These are phyloP conservation scores for Calendula officinalis DNA, from an alignment of 129 eudicot species.

Conservation along the genomic window DNA sequence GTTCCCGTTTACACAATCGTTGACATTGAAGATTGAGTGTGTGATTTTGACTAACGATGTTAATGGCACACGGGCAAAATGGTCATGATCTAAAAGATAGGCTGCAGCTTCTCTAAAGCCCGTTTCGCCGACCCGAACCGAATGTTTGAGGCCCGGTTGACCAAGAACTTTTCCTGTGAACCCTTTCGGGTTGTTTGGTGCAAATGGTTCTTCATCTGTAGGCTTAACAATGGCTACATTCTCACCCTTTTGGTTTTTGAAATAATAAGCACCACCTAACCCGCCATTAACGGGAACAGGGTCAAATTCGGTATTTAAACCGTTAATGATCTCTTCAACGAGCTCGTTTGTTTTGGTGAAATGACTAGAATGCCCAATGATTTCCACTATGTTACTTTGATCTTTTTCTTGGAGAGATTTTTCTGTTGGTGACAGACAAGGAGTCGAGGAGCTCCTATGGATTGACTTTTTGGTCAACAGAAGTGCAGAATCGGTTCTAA, in stretches of 20 bases:
- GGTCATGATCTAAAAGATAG: slow-evolving; percentile 30
- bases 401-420: background rate
- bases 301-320: slow-evolving; percentile 5
- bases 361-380: slow-evolving; percentile 13
- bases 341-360: slow-evolving; percentile 6
- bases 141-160: slow-evolving; percentile 21
- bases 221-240: slow-evolving; percentile 24
- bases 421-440: slow-evolving; percentile 11
- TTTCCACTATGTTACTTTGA: slow-evolving; percentile 17
- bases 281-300: slow-evolving; percentile 19
- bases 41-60: slow-evolving; percentile 35
- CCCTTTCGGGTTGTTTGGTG: slow-evolving; percentile 26
- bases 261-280: slow-evolving; percentile 28
- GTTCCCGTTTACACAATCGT: slow-evolving; percentile 15
- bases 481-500: slow-evolving; percentile 19
- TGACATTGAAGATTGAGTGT: slow-evolving; percentile 27
- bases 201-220: slow-evolving; percentile 24
- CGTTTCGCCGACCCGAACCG: slow-evolving; percentile 18
- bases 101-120: slow-evolving; percentile 35
- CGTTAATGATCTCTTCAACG: slow-evolving; percentile 12
- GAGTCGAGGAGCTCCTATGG: slow-evolving; percentile 18
- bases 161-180: slow-evolving; percentile 18
- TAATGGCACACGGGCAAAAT: slow-evolving; percentile 31
- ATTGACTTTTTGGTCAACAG: slow-evolving; percentile 13
- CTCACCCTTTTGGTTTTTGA: slow-evolving; percentile 19